A percentile compares a stretch with the other conserved stretches of the same genome.
Evolutionary conservation across 176 grass and related monocot species (phyloP).

Genomic region (Musa acuminata): DNA sequence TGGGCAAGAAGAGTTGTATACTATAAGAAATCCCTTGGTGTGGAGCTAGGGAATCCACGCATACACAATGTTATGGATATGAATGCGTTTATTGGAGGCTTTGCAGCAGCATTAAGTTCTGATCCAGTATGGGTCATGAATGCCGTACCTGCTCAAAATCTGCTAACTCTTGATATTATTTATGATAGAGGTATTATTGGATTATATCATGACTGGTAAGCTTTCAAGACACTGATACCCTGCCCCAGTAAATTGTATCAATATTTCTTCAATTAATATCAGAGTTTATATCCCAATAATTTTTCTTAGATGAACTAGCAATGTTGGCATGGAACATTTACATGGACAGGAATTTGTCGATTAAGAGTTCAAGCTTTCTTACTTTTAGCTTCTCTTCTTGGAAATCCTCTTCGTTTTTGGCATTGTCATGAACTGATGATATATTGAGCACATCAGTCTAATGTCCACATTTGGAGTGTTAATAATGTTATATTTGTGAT

Average conservation of each 20-base stretch:
- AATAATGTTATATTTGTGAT: conserved; percentile 20
- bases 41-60: conserved; percentile 51
- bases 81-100: conserved; percentile 84
- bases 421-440: neutral
- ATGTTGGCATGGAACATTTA: neutral
- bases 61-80: conserved; percentile 87
- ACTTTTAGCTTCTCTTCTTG: neutral
- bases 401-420: neutral
- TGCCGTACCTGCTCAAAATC: conserved; percentile 69
- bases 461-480: neutral
- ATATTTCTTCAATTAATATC: neutral
- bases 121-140: conserved; percentile 95
- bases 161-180: conserved; percentile 57
- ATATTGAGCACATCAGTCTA: neutral
- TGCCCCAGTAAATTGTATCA: no score
- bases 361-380: neutral
- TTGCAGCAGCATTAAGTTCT: conserved; percentile 48
- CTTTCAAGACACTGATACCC: neutral
- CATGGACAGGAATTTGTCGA: neutral
- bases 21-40: conserved; percentile 74
- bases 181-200: conserved; percentile 88
- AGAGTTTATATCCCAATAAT: neutral
- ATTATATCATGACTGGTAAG: conserved; percentile 91
- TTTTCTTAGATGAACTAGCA: neutral
- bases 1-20: conserved; percentile 57